Evolutionary conservation across 352 stramenopile genomes (phyloP).

Genomic region (Globisporangium canariense): DNA sequence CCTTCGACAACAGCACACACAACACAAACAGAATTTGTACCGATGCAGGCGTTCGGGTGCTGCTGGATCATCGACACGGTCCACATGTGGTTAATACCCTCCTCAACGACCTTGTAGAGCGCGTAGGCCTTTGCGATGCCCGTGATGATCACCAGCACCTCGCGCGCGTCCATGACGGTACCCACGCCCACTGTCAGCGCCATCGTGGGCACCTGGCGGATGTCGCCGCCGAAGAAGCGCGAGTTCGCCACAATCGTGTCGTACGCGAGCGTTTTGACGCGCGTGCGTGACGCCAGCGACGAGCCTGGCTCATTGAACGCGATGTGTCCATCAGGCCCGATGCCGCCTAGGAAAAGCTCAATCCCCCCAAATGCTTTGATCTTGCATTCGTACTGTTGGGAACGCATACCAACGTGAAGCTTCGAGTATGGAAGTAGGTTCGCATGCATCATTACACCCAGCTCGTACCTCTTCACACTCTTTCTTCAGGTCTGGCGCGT

Average conservation of each 20-base stretch:
- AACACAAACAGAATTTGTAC: constrained; percentile 20
- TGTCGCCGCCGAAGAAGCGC: constrained; percentile 82
- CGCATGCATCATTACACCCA: neutral
- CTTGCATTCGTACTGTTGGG: constrained; percentile 69
- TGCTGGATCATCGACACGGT: constrained; percentile 86
- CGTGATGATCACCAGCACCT: constrained; percentile 89
- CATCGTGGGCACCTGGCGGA: constrained; percentile 85
- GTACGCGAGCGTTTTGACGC: constrained; percentile 89
- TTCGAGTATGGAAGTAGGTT: neutral
- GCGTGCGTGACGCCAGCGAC: constrained; percentile 74
- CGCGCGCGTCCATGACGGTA: constrained; percentile 84
- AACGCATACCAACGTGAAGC: neutral
- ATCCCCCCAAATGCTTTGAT: constrained; percentile 83
- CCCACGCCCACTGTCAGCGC: constrained; percentile 87
- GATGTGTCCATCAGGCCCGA: constrained; percentile 92
- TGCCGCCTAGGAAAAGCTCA: constrained; percentile 90
- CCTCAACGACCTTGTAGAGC: constrained; percentile 87
- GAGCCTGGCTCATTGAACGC: constrained; percentile 91
- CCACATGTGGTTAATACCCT: constrained; percentile 91
- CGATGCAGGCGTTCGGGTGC: constrained; percentile 79
- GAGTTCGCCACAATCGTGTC: constrained; percentile 89
- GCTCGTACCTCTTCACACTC: constrained; percentile 60
- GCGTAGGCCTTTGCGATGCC: constrained; percentile 83
- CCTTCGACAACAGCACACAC: neutral
- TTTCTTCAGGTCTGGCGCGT: constrained; percentile 65